Evolutionary conservation across 305 asterid species (phyloP).

Genomic region (Fraxinus platypoda): DNA sequence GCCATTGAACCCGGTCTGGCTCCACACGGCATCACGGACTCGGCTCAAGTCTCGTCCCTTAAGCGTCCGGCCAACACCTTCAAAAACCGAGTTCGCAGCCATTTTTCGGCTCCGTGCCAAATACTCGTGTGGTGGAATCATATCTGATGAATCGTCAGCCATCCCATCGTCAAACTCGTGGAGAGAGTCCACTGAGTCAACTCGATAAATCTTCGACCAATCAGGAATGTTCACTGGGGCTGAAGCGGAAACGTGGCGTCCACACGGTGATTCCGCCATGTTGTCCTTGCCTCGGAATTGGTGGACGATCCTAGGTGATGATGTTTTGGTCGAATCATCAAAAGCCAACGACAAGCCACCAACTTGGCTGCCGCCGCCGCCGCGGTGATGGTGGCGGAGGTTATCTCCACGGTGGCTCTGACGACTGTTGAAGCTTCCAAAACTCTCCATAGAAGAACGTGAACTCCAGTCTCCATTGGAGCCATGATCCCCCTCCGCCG

Average conservation of each 20-base stretch:
- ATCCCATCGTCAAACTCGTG: constrained; percentile 39
- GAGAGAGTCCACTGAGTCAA: constrained; percentile 54
- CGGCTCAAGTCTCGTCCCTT: constrained; percentile 80
- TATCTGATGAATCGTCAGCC: constrained; percentile 35
- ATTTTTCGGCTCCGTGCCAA: constrained; percentile 44
- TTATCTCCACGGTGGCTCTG: constrained; percentile 22
- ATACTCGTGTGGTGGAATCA: constrained; percentile 72
- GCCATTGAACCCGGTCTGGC: constrained; percentile 75
- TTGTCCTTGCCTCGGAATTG: constrained; percentile 45
- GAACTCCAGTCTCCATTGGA: constrained; percentile 41
- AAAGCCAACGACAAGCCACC: constrained; percentile 55
- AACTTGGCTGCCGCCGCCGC: constrained; percentile 16
- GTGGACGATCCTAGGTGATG: constrained; percentile 50
- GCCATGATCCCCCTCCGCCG: constrained; percentile 31
- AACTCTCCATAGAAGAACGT: constrained; percentile 41
- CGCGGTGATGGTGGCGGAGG: constrained; percentile 29
- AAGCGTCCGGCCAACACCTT: constrained; percentile 67
- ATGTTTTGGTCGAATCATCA: constrained; percentile 33
- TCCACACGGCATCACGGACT: constrained; percentile 85
- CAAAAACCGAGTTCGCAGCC: constrained; percentile 59
- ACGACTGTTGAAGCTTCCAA: constrained; percentile 27
- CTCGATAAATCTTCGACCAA: constrained; percentile 57
- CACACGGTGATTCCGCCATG: constrained; percentile 35
- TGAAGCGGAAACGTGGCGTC: constrained; percentile 52
- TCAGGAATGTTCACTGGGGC: constrained; percentile 52